These are phyloP conservation scores for Talaromyces verruculosus DNA, from an alignment of 2,329 filamentous ascomycete species.

Conservation along the genomic window DNA sequence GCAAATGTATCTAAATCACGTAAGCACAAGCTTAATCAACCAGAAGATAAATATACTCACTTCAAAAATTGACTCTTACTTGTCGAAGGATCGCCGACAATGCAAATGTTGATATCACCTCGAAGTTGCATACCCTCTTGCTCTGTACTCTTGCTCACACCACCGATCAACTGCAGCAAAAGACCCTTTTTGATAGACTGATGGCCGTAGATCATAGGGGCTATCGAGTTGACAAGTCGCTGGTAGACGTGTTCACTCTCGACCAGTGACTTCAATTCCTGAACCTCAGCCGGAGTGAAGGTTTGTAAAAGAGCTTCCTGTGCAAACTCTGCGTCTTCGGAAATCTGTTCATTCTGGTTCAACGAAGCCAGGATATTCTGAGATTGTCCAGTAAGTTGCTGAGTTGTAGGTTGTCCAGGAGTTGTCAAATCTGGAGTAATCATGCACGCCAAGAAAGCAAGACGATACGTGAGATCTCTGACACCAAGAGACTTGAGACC, in stretches of 20 bases:
- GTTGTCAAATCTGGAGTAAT: conserved; percentile 84
- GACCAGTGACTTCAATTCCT: conserved; percentile 88
- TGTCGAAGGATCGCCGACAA: conserved; percentile 94
- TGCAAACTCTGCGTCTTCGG: conserved; percentile 77
- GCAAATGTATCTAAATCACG: conserved; percentile 69
- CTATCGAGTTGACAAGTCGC: conserved; percentile 86
- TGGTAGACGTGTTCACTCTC: conserved; percentile 95
- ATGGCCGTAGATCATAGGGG: conserved; percentile 95
- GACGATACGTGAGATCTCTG: conserved; percentile 87
- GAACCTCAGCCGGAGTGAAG: conserved; percentile 81
- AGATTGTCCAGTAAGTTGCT: conserved; percentile 69
- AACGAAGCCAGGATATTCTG: conserved; percentile 82
- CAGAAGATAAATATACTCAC: conserved; percentile 35
- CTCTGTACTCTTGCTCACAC: conserved; percentile 84
- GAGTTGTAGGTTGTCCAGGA: conserved; percentile 70
- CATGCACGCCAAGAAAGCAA: conserved; percentile 98
- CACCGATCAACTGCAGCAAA: conserved; percentile 91
- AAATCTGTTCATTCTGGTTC: conserved; percentile 68
- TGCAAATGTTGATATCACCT: conserved; percentile 98
- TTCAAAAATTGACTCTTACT: conserved; percentile 98
- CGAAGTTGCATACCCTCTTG: conserved; percentile 87
- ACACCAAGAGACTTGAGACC: conserved; percentile 92
- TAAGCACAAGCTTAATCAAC: not conserved
- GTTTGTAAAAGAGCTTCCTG: conserved; percentile 85
- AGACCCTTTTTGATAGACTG: conserved; percentile 97